phyloP scores from a whole-genome alignment of 306 rosid genomes.

The Gillenia trifoliata region DNA sequence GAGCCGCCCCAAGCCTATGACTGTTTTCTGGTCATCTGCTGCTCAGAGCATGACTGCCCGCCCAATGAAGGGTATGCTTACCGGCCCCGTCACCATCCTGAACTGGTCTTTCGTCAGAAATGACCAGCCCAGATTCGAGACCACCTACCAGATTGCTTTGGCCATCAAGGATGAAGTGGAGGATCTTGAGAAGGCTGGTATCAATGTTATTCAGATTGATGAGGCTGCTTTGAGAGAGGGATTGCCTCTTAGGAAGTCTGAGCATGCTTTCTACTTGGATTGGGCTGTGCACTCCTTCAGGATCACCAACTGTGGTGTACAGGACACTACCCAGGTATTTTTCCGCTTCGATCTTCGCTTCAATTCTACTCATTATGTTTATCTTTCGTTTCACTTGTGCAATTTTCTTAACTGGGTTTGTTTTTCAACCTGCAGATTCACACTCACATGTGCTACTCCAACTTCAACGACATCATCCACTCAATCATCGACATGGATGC shows the following conservation, averaged over 20 bases:
- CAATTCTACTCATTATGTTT: not conserved
- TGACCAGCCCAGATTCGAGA: constrained; percentile 87
- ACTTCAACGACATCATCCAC: constrained; percentile 95
- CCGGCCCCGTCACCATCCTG: constrained; percentile 94
- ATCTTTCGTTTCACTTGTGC: not conserved
- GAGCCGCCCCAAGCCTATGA: constrained; percentile 94
- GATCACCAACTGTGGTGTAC: constrained; percentile 73
- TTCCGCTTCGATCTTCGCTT: not conserved
- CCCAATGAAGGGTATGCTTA: constrained; percentile 99
- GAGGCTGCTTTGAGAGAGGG: constrained; percentile 97
- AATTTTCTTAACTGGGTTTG: not conserved
- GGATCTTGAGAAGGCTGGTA: constrained; percentile 80
- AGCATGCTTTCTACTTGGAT: constrained; percentile 77
- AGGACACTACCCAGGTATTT: constrained; percentile 76
- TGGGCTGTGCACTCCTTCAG: constrained; percentile 98
- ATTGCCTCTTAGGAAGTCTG: constrained; percentile 79
- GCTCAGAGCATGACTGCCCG: constrained; percentile 51
- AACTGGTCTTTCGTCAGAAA: constrained; percentile 92
- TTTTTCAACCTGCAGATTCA: constrained; percentile 54
- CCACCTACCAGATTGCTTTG: constrained; percentile 85
- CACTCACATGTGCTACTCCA: constrained; percentile 96
- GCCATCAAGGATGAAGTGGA: constrained; percentile 92
- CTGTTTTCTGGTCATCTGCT: constrained; percentile 45
- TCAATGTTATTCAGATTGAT: constrained; percentile 77
- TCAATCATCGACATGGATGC: constrained; percentile 91